phyloP scores from a whole-genome alignment of 169 alveolate species.

The Plasmodium reichenowi region DNA sequence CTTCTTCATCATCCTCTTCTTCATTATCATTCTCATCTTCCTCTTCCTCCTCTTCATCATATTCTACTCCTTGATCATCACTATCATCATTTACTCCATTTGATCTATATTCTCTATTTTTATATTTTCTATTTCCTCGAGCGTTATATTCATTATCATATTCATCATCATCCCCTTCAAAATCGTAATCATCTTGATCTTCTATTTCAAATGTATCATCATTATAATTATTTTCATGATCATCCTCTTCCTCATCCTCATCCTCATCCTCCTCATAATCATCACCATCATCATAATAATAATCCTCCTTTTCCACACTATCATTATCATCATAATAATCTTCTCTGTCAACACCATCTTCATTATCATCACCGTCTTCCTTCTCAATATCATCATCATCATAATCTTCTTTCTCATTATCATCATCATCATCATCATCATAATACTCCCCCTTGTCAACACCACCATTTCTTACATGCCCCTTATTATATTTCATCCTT shows the following conservation, averaged over 20 bases:
- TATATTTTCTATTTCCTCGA: not conserved
- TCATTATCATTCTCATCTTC: not conserved
- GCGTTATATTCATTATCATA: not conserved
- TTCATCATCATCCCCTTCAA: conserved; percentile 10
- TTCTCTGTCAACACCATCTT: not conserved
- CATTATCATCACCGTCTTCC: not conserved
- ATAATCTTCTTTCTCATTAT: not conserved
- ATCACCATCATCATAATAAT: conserved; percentile 25
- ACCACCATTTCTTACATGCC: not conserved
- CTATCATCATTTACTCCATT: conserved; percentile 2
- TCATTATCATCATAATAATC: not conserved
- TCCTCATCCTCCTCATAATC: conserved; percentile 35
- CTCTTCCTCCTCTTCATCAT: conserved; percentile 4
- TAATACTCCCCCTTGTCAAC: not conserved
- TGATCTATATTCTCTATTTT: not conserved
- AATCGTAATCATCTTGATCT: conserved; percentile 7
- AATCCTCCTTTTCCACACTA: not conserved
- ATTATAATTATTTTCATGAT: conserved; percentile 4
- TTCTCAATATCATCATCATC: not conserved
- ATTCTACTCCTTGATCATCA: not conserved
- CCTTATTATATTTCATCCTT: not conserved
- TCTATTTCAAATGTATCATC: not conserved
- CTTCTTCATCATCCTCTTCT: conserved; percentile 28
- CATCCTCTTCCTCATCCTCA: conserved; percentile 2
- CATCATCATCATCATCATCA: not conserved